Conservation (phyloP, 768 basidiomycete genomes). For the Lactarius hengduanensis region DNA sequence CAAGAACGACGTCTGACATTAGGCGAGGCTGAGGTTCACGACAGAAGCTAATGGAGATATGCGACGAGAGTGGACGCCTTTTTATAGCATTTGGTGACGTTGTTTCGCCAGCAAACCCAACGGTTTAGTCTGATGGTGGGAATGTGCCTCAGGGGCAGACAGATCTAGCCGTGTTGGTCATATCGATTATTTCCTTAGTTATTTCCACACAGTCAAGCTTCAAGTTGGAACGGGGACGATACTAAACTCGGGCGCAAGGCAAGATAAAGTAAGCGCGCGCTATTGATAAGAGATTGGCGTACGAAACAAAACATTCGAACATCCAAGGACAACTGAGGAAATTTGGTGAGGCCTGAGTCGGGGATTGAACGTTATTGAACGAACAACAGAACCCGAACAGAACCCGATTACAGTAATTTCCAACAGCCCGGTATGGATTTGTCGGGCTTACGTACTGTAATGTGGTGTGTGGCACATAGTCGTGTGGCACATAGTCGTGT, state of each 20-base stretch:
- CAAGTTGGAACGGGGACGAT: not conserved
- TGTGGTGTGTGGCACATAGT: not conserved
- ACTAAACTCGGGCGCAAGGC: constrained; percentile 2
- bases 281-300: not conserved
- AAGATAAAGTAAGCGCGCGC: not conserved
- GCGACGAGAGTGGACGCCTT: not conserved
- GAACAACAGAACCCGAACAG: not conserved
- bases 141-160: not conserved
- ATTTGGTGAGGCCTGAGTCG: not conserved
- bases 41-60: not conserved
- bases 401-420: not conserved
- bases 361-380: not conserved
- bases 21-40: not conserved
- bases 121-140: not conserved
- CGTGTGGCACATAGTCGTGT: too few relatives aligned
- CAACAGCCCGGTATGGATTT: not conserved
- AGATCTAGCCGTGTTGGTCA: not conserved
- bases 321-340: not conserved
- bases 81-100: constrained; percentile 8
- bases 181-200: not conserved
- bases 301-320: not conserved
- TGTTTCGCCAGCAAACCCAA: not conserved
- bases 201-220: too few relatives aligned
- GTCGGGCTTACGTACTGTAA: not conserved
- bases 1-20: constrained; percentile 2